Evolutionary conservation across 495 filamentous ascomycete genomes (phyloP).

Genomic region (Talaromyces ruber): DNA sequence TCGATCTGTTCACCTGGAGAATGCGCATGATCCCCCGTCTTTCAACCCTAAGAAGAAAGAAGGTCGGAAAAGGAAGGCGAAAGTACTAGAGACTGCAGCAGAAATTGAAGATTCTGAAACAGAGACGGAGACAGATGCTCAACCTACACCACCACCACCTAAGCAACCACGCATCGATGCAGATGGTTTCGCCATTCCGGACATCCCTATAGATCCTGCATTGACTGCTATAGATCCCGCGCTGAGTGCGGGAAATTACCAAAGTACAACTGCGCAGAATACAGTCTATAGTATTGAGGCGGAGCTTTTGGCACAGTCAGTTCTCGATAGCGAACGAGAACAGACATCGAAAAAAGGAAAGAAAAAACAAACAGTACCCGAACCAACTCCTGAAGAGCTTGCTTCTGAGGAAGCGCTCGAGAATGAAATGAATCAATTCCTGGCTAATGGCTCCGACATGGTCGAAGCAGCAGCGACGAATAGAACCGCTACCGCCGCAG

Average conservation of each 20-base stretch:
- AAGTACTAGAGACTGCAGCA: constrained; percentile 37
- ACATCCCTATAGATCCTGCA: constrained; percentile 36
- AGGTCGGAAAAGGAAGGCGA: constrained; percentile 26
- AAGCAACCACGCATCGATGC: constrained; percentile 30
- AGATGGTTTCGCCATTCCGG: constrained; percentile 40
- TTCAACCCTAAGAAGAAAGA: constrained; percentile 54
- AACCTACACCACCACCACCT: constrained; percentile 8
- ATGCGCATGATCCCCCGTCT: constrained; percentile 71
- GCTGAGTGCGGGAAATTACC: constrained; percentile 13
- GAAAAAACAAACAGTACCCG: constrained; percentile 19
- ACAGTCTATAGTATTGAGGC: not conserved
- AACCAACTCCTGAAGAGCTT: constrained; percentile 29
- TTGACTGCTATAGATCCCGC: constrained; percentile 29
- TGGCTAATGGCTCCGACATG: constrained; percentile 32
- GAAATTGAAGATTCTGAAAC: constrained; percentile 31
- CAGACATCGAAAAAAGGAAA: constrained; percentile 16
- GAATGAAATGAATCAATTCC: constrained; percentile 29
- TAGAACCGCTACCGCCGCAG: constrained; percentile 2
- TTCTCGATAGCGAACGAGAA: constrained; percentile 2
- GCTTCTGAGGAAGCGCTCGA: constrained; percentile 37
- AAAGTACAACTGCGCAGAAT: constrained; percentile 5
- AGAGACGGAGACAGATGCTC: constrained; percentile 6
- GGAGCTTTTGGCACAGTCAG: not conserved
- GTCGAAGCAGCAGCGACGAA: constrained; percentile 16
- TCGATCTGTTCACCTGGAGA: constrained; percentile 55